Evolutionary conservation across 192 early-diverging fungal genomes (phyloP), one percentile per base, ranked within the genome.

Genomic region (Mortierella antarctica): DNA sequence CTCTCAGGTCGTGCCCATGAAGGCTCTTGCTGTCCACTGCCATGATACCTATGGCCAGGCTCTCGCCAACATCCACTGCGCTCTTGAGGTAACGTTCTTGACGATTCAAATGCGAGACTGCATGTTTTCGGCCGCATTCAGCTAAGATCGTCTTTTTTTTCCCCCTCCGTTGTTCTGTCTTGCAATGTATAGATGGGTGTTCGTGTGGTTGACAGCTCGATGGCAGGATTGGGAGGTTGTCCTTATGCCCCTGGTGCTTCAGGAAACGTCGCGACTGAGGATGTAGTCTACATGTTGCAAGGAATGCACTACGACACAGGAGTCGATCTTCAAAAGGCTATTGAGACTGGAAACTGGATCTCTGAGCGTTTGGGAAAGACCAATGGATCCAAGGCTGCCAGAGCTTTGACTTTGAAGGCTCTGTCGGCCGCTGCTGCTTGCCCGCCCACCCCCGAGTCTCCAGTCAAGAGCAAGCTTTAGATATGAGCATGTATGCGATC

Each of bases 31-130:
- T 14, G 93, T 96, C 4, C 97, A 99, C 62, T 97, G 96, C 73
- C 97, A 99, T 65, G 97, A 99, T 80, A 99, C 97, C 9, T 99
- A 97, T 82, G 97, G 97, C 7, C 96, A 96, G 83, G 97, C 96
- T 0, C 83, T 99, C 51, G 96, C 92, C 21, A 99, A 99, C 68
- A 98, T 98, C 62, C 85, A 90, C 9, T 91, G 92, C 40, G 88
- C 96, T 10, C 74, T 97, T 4, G 86, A 92, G 64, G 90, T 89
- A 68, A 13, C 57, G 40, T 53, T 5, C 15, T 8, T n/a, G 17
- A 31, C 31, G 31, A 3, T 31, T 55, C 21, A 55, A 55, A 8
- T 20, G 3, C 20, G 21, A 21, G 54, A n/a, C 21, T 55, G 20
- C n/a, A 55, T 58, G 8, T 58, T 58, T 14, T 10, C n/a, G 31